Percentiles rank a stretch among this genome's conserved stretches.
Conservation (phyloP, 2,329 filamentous ascomycete genomes). For the Pseudogymnoascus sp. region DNA sequence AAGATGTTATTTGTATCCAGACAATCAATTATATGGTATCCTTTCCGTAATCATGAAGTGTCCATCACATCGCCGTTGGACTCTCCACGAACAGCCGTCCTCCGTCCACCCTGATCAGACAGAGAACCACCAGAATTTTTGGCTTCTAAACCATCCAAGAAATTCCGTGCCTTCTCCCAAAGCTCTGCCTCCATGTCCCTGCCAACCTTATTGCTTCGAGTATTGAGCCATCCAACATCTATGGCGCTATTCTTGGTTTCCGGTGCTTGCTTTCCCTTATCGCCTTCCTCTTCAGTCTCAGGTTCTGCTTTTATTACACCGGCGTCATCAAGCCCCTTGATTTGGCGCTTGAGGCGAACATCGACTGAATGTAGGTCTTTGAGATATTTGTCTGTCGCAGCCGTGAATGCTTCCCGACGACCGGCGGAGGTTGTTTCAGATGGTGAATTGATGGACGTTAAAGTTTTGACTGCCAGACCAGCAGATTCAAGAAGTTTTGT, state of each 20-base stretch:
- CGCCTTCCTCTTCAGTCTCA: constrained; percentile 15
- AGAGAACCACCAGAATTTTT: neutral
- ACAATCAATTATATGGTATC: neutral
- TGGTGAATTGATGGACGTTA: constrained; percentile 39
- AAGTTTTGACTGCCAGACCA: constrained; percentile 53
- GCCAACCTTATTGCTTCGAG: constrained; percentile 71
- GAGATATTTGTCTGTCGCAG: constrained; percentile 59
- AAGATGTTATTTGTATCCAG: neutral
- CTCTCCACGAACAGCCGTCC: neutral
- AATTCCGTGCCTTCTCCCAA: constrained; percentile 52
- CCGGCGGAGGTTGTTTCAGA: constrained; percentile 9
- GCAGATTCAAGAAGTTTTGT: constrained; percentile 47
- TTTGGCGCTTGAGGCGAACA: constrained; percentile 64
- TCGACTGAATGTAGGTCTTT: constrained; percentile 64
- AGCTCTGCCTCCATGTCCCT: constrained; percentile 77
- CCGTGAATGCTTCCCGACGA: constrained; percentile 42
- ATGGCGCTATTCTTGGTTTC: constrained; percentile 44
- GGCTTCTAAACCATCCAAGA: constrained; percentile 37
- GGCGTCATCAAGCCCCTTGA: constrained; percentile 74
- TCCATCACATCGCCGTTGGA: neutral
- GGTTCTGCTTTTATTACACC: constrained; percentile 47
- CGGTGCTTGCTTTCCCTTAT: constrained; percentile 27
- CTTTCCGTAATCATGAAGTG: neutral
- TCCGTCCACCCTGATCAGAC: neutral
- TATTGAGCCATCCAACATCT: constrained; percentile 86